Conservation (phyloP, 805 yeast species). For the Jamesozyma hellenica region DNA sequence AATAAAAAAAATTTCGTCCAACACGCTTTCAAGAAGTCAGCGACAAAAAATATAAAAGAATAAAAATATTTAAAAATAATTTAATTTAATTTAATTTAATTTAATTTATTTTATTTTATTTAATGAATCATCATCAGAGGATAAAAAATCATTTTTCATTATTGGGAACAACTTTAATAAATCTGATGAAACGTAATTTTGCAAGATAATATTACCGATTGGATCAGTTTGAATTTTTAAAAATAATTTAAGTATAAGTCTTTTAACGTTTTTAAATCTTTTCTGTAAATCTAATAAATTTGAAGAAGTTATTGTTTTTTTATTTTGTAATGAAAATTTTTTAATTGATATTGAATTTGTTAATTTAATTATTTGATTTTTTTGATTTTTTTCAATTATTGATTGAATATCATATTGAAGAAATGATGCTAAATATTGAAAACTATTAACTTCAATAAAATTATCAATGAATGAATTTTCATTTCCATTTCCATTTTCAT, state of each 20-base stretch:
- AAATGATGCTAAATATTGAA: conserved; percentile 1
- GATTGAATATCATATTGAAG: background rate
- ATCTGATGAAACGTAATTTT: conserved; percentile 3
- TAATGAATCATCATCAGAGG: background rate
- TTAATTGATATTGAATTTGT: conserved; percentile 8
- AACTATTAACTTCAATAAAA: conserved; percentile 9
- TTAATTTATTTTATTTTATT: too few relatives aligned
- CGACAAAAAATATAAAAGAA: too few relatives aligned
- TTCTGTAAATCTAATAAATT: conserved; percentile 1
- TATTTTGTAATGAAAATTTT: conserved; percentile 6
- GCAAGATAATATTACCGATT: conserved; percentile 14
- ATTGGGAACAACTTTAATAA: background rate
- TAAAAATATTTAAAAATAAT: too few relatives aligned
- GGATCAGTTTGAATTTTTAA: conserved; percentile 14
- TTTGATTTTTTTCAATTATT: background rate
- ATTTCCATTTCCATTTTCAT: background rate
- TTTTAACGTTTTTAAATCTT: conserved; percentile 9
- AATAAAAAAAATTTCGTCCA: too few relatives aligned
- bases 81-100: too few relatives aligned
- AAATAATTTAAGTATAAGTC: conserved; percentile 10
- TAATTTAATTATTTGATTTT: background rate
- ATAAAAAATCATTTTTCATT: background rate
- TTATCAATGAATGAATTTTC: conserved; percentile 7
- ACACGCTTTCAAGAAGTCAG: too few relatives aligned
- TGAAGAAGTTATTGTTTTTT: conserved; percentile 1